Evolutionary conservation across 1,284 basidiomycete genomes (phyloP), one percentile per base, ranked within the genome.

Genomic region (Boletus nobilissimus): DNA sequence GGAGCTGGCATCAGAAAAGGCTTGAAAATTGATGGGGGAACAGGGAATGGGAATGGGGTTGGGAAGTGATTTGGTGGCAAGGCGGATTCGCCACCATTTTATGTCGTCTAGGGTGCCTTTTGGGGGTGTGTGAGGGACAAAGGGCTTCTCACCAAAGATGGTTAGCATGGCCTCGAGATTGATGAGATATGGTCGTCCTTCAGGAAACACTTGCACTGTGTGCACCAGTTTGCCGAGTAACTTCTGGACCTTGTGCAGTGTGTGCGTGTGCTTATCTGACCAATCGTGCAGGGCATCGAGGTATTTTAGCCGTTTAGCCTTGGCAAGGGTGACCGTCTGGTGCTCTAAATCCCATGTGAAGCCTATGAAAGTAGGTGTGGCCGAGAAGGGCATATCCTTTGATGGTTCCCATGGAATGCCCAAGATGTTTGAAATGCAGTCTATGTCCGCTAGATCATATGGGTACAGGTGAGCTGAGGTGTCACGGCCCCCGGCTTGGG

Each of bases 221-320:
- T 88, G 87, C 0, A 86, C 76, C 0, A 89, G 80, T 63, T 88
- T 87, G 14, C 88, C 85, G 62, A 87, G 84, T 0, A 88, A 79
- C 26, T 82, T 79, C 40, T 85, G 81, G n/a, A n/a, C n/a, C n/a
- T n/a, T n/a, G n/a, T n/a, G n/a, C n/a, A n/a, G n/a, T n/a, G n/a
- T n/a, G n/a, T n/a, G n/a, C n/a, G n/a, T n/a, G n/a, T 0, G 83
- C 80, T 5, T 0, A 68, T 26, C 39, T n/a, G n/a, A n/a, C 86
- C 85, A 87, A 3, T 72, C 75, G 0, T 40, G 0, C 13, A 86
- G 82, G 5, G 81, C 79, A 2, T 16, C 16, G 0, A 80, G 36
- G 29, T 79, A 79, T 54, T 80, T 79, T 3, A 5, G 2, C 0
- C 22, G 32, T 34, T 80, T 80, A 13, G 34, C 1, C 2, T 54